Conservation (phyloP, 352 stramenopile genomes). For the Pythium rishiriense region DNA sequence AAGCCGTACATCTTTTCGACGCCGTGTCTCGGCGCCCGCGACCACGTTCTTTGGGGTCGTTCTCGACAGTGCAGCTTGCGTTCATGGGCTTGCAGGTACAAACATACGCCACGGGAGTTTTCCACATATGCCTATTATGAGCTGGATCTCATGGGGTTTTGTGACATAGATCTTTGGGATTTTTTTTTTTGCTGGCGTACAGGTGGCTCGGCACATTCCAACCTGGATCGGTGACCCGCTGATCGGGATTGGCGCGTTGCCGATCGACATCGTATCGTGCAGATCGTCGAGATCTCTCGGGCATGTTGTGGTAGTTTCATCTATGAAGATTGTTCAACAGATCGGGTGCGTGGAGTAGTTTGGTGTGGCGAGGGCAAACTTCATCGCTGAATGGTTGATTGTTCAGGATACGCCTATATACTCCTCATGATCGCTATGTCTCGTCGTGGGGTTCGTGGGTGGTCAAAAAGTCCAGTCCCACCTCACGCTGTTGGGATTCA, state of each 20-base stretch:
- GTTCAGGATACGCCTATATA: slow-evolving; percentile 88
- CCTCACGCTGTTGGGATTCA: slow-evolving; percentile 34
- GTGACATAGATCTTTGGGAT: slow-evolving; percentile 7
- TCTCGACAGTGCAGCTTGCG: slow-evolving; percentile 62
- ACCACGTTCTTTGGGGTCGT: slow-evolving; percentile 78
- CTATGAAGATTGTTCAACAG: slow-evolving; percentile 80
- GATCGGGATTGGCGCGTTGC: slow-evolving; percentile 58
- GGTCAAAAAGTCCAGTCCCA: slow-evolving; percentile 24
- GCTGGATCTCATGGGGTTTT: no score
- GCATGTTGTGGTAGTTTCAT: slow-evolving; percentile 68
- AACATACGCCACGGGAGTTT: no score
- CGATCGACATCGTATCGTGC: slow-evolving; percentile 62
- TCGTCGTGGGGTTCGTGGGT: slow-evolving; percentile 30
- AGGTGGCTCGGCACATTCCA: slow-evolving; percentile 53
- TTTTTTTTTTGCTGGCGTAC: slow-evolving; percentile 43
- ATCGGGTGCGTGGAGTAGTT: slow-evolving; percentile 35
- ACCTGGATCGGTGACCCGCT: slow-evolving; percentile 63
- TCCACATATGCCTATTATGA: no score
- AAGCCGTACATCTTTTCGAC: slow-evolving; percentile 78
- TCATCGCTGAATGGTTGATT: no score
- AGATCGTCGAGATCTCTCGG: slow-evolving; percentile 68
- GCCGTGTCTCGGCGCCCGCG: slow-evolving; percentile 66
- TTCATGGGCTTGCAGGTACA: slow-evolving; percentile 48
- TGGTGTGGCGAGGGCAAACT: no score
- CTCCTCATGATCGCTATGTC: slow-evolving; percentile 46